Evolutionary conservation across 2,329 filamentous ascomycete species (phyloP), one percentile per base, ranked within the genome.

Genomic region (Chaetomium globosum): DNA sequence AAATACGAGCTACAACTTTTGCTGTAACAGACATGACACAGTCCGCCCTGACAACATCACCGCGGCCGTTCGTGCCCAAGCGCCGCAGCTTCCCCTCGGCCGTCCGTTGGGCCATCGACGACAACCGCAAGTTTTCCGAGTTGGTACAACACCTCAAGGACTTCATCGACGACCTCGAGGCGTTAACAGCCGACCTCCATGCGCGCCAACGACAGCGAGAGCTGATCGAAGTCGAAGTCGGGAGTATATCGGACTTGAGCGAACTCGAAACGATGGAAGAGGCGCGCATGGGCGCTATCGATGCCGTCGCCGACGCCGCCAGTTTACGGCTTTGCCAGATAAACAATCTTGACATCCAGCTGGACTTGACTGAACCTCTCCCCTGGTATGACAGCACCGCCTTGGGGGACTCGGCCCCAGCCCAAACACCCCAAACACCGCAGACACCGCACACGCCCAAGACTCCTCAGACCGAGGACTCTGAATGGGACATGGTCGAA

Each of bases 91-190:
- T 54, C 4, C 8, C n/a, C 21, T 21, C 48, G 1, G 19, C 48
- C 6, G 16, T 39, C 2, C 59, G 31, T 10, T 61, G 59, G 59
- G 59, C 49, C 2, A 21, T 61, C 21, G 4, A n/a, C 12, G 59
- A 61, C 30, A 53, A 46, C 7, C 7, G 16, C 19, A 61, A 53
- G n/a, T 61, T 61, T n/a, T 39, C 49, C 2, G 59, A 43, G 4
- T 19, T 55, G 21, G 51, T 61, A 19, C 12, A 43, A 13, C 31
- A 61, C n/a, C 26, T 61, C 6, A 53, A 48, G 13, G 49, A 61
- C 21, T 55, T 61, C 21, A 61, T n/a, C 33, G 49, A 61, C 12
- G 49, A 55, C 19, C 51, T 61, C 9, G 49, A 61, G 26, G 33
- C 13, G 3, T 16, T 61, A 3, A 61, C 59, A 1, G 5, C 31